phyloP scores from a whole-genome alignment of 2,329 filamentous ascomycete species.

The Penicillium capsulatum region DNA sequence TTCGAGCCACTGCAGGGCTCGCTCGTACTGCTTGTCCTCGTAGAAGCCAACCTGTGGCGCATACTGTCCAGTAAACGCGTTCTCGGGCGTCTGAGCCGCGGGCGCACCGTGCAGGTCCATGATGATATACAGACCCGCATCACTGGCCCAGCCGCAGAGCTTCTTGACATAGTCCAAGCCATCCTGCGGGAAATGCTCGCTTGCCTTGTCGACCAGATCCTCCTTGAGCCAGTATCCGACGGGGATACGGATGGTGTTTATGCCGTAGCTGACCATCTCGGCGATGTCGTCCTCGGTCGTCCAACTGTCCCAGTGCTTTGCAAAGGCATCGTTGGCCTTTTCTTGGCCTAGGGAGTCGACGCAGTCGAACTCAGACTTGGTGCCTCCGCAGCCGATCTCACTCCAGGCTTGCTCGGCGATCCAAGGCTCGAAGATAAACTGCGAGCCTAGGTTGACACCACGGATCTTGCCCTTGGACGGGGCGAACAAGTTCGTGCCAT shows the following conservation, averaged over 20 bases:
- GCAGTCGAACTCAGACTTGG: slow-evolving; percentile 54
- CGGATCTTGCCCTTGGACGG: slow-evolving; percentile 43
- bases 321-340: slow-evolving; percentile 46
- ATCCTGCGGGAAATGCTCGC: slow-evolving; percentile 51
- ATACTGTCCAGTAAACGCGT: slow-evolving; percentile 49
- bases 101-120: slow-evolving; percentile 53
- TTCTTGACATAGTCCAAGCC: slow-evolving; percentile 47
- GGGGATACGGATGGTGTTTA: slow-evolving; percentile 46
- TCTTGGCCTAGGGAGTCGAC: slow-evolving; percentile 48
- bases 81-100: slow-evolving; percentile 45
- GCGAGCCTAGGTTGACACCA: slow-evolving; percentile 53
- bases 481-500: slow-evolving; percentile 26
- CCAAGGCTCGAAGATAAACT: slow-evolving; percentile 55
- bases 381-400: slow-evolving; percentile 46
- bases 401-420: slow-evolving; percentile 47
- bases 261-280: slow-evolving; percentile 43
- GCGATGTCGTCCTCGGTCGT: slow-evolving; percentile 49
- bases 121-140: slow-evolving; percentile 52
- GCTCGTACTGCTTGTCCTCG: slow-evolving; percentile 53
- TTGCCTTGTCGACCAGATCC: slow-evolving; percentile 46
- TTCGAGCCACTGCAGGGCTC: slow-evolving; percentile 53
- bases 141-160: slow-evolving; percentile 48
- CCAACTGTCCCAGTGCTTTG: slow-evolving; percentile 50
- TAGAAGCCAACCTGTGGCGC: slow-evolving; percentile 52
- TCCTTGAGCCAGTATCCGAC: slow-evolving; percentile 56